Base-by-base conservation (phyloP, 1,284 basidiomycete genomes). In the Malassezia nana region DNA sequence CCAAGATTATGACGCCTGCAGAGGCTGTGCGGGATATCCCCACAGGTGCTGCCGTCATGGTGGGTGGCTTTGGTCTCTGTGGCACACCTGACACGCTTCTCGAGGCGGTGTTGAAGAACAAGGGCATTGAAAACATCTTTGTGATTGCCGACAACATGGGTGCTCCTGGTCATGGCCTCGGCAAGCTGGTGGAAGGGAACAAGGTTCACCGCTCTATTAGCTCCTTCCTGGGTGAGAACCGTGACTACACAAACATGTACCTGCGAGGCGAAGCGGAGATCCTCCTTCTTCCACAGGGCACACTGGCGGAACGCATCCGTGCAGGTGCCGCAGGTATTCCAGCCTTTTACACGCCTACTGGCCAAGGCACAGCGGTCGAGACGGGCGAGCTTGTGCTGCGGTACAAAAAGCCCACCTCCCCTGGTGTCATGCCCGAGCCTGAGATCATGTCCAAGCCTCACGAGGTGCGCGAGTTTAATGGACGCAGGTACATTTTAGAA, bases 321-420 rank as follows among this genome's bases (percentile, higher is more conserved):
- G 86, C 91, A 4, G 89, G 89, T 55, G 91, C 87, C 3, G 87
- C 89, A 20, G 92, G 92, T 52, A 91, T 94, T 64, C 92, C 92
- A 6, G 91, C 88, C 9, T 91, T 98, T 79, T 98, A 81, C 77
- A 96, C 90, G 4, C 87, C 90, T 4, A 94, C 90, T 2, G 92
- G 91, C 1, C 64, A 62, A 54, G 75, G 75, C 8, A 78, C 77
- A 0, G 67, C 69, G 6, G 72, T 78, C 0, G 71, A 77, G 59
- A 74, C 71, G 0, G 77, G 77, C 9, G 72, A 73, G 12, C 69
- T 78, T 29, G 69, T 76, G 3, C 71, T 72, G 39, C 50, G 64
- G 32, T 77, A 77, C 67, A 64, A 65, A 52, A 47, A 48, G 44
- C 52, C 32, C 24, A 54, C 22, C n/a, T 18, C 26, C 2, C 40